Percentiles rank a stretch among this genome's conserved stretches.
phyloP scores from a whole-genome alignment of 192 early-diverging fungal genomes.

The Lobosporangium transversale region DNA sequence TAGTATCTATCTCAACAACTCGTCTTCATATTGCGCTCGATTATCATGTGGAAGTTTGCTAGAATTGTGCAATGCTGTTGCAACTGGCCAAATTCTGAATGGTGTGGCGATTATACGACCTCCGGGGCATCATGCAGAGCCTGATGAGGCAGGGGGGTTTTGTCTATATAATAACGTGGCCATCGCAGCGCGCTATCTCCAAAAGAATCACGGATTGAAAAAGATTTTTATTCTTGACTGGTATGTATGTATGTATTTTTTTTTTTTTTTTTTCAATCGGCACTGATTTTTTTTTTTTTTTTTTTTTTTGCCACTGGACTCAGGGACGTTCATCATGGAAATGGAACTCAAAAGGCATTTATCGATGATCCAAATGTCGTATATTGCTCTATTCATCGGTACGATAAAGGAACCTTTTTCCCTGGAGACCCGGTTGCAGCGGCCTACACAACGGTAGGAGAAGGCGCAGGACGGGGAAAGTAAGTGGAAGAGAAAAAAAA shows the following conservation, averaged over 20 bases:
- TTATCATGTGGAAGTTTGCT: conserved; percentile 83
- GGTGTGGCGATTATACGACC: conserved; percentile 92
- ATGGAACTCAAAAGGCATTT: conserved; percentile 90
- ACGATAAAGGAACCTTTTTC: conserved; percentile 83
- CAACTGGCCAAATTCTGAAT: conserved; percentile 68
- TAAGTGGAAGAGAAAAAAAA: conserved; percentile 22
- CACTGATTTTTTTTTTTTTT: no score
- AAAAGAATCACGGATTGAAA: conserved; percentile 54
- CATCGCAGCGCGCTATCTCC: conserved; percentile 76
- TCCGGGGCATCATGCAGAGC: conserved; percentile 94
- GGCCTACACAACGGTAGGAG: conserved; percentile 65
- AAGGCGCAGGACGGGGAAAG: conserved; percentile 65
- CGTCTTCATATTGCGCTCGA: conserved; percentile 69
- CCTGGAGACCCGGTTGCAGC: conserved; percentile 69
- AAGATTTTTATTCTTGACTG: conserved; percentile 90
- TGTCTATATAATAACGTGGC: conserved; percentile 93
- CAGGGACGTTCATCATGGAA: conserved; percentile 95
- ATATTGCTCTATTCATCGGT: conserved; percentile 89
- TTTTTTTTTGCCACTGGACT: no score
- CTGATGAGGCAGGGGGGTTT: conserved; percentile 82
- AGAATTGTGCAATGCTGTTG: conserved; percentile 76
- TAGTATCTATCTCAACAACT: conserved; percentile 76
- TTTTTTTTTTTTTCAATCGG: no score
- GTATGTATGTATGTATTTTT: no score
- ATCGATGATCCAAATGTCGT: conserved; percentile 80